Evolutionary conservation across 768 basidiomycete species (phyloP), one percentile per base, ranked within the genome.

Genomic region (Leucocoprinus birnbaumii): DNA sequence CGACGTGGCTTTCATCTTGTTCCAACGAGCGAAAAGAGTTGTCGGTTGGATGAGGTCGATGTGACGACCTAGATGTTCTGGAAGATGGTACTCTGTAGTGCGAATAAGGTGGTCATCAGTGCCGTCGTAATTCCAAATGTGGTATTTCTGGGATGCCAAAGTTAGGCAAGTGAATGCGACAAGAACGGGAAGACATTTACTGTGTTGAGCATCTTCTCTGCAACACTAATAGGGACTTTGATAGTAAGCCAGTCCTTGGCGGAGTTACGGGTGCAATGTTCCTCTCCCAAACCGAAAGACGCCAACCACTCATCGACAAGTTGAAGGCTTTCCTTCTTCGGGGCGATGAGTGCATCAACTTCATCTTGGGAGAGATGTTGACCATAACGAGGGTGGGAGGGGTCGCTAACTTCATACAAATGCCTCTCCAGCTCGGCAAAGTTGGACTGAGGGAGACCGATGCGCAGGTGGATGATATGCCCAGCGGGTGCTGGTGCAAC

Each of bases 21-120:
- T 74, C 56, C 71, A 67, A 55, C 76, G 77, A 41, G 75, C 71
- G 61, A 89, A 90, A 65, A 82, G 77, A 1, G 86, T 89, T 2
- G 88, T 89, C 0, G 88, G 88, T 57, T 89, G 86, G 25, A 90
- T 71, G 26, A 89, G 66, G 35, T 88, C 85, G 53, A 89, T 65
- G 62, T 89, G 85, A 2, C 72, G 68, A 60, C 84, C 76, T 44
- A 89, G 66, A 53, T 77, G 57, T 44, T 73, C 73, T 0, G 88
- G 88, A 16, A 91, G 76, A 61, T 82, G 84, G 70, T 88, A 90
- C 56, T 72, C 73, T 3, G 82, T 84, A n/a, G 89, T 86, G 51
- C 89, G 80, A 56, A 88, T 70, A 34, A 87, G 65, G 13, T 73
- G 65, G 26, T 84, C 80, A 3, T 80, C 85, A 48, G 71, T 77